Percentiles rank a stretch among this genome's conserved stretches.
These are phyloP conservation scores for Didymella pomorum DNA, from an alignment of 2,329 filamentous ascomycete species.

Conservation along the genomic window DNA sequence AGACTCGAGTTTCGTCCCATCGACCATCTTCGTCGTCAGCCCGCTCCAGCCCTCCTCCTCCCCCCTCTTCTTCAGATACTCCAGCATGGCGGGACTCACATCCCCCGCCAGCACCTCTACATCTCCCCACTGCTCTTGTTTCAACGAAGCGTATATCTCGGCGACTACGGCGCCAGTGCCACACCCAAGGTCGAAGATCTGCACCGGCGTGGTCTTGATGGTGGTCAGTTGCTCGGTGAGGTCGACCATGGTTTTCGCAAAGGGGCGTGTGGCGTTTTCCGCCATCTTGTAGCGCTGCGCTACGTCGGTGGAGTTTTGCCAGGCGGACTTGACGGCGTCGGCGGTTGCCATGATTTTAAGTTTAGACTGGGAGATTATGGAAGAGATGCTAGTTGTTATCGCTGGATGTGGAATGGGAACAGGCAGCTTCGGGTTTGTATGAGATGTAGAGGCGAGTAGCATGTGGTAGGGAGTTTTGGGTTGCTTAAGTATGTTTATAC, in stretches of 20 bases:
- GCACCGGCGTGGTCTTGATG: conserved; percentile 2
- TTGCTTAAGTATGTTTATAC: too few species aligned
- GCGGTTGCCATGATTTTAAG: neutral
- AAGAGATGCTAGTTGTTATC: too few species aligned
- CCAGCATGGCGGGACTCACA: conserved; percentile 32
- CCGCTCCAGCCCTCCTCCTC: conserved; percentile 31
- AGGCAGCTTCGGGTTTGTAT: too few species aligned
- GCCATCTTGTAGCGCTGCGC: conserved; percentile 30
- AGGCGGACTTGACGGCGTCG: neutral
- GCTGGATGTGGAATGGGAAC: too few species aligned
- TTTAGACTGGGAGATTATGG: neutral
- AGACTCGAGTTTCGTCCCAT: conserved; percentile 17
- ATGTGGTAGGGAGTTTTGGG: too few species aligned
- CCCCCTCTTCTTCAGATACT: conserved; percentile 24
- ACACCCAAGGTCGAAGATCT: conserved; percentile 37
- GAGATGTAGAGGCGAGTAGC: too few species aligned
- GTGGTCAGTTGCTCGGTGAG: conserved; percentile 10
- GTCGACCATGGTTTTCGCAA: conserved; percentile 24
- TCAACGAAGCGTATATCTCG: conserved; percentile 28
- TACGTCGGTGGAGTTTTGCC: conserved; percentile 8
- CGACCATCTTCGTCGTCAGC: conserved; percentile 23
- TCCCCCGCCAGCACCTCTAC: conserved; percentile 36
- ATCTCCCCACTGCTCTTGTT: conserved; percentile 22
- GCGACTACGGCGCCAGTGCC: conserved; percentile 37
- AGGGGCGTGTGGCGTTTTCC: conserved; percentile 34